Evolutionary conservation across 108 stramenopile genomes (phyloP), one percentile per base, ranked within the genome.

Genomic region (Conticribra weissflogii): DNA sequence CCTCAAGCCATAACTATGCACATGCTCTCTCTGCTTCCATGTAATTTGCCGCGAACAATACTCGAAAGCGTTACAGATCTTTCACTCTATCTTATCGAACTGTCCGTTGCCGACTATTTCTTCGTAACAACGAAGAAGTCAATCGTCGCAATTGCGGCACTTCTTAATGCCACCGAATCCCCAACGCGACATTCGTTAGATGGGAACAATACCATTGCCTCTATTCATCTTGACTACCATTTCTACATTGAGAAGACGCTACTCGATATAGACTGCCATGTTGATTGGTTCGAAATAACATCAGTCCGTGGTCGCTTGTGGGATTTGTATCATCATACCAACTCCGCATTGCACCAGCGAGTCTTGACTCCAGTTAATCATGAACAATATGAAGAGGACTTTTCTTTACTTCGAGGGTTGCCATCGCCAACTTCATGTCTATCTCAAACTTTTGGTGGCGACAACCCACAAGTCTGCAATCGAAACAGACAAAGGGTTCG

Each of bases 81-180:
- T 19, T 74, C 88, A 19, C 60, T 74, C 3, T 89, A 89, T 76
- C 85, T 92, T 36, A 75, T 83, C 23, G 91, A 92, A 45, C 60
- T 89, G 16, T 59, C 86, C 30, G 66, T 92, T 18, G 89, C 81
- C 52, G 88, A 92, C 64, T 89, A 89, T 60, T 58, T 49, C 44
- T 86, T 89, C 59, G 85, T 85, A 3, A 63, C 86, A 12, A 67
- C 63, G 24, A 31, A 50, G 9, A 74, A 70, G 29, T 66, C 73
- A 16, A 36, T 82, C 24, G 44, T 92, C 7, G 88, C 91, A 4
- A 44, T 86, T 18, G 86, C 86, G 28, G 70, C 81, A n/a, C 41
- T 92, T 21, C 58, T 88, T 60, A 88, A 88, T 68, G 86, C 86
- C 14, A 63, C 72, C 1, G 84, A 88, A 65, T 62, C 25, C 27